Evolutionary conservation across 306 rosid species (phyloP).

Genomic region (Castanospermum australe): DNA sequence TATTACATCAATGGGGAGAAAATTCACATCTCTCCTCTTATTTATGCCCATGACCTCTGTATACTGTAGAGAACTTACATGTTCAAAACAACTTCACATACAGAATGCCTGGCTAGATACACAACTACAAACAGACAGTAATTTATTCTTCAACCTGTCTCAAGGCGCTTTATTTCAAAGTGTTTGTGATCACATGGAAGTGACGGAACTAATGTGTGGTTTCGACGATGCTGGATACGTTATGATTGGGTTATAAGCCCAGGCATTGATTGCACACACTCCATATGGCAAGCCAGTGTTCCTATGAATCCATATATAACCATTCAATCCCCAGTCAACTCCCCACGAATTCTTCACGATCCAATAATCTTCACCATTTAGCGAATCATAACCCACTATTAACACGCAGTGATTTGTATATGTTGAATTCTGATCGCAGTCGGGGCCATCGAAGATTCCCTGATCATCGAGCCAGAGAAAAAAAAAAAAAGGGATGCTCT

Average conservation of each 20-base stretch:
- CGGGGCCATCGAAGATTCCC: slow-evolving; percentile 52
- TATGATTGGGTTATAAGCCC: neutral
- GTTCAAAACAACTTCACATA: too few species aligned
- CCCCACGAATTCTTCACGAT: slow-evolving; percentile 65
- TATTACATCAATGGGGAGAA: too few species aligned
- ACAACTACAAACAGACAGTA: neutral
- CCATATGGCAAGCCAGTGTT: slow-evolving; percentile 17
- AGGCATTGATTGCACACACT: slow-evolving; percentile 10
- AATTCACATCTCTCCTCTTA: neutral
- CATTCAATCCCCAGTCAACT: slow-evolving; percentile 46
- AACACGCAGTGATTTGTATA: slow-evolving; percentile 16
- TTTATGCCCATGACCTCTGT: neutral
- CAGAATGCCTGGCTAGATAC: too few species aligned
- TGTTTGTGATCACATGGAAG: neutral
- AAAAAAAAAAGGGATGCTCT: neutral
- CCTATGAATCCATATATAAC: slow-evolving; percentile 51
- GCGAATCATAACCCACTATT: slow-evolving; percentile 50
- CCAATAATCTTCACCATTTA: slow-evolving; percentile 48
- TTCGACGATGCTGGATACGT: neutral
- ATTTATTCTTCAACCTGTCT: neutral
- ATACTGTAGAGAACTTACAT: too few species aligned
- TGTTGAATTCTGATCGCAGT: neutral
- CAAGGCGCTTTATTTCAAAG: too few species aligned
- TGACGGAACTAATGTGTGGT: neutral
- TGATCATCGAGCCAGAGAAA: neutral